phyloP scores from a whole-genome alignment of 2,329 filamentous ascomycete species.

The Sclerotinia nivalis region DNA sequence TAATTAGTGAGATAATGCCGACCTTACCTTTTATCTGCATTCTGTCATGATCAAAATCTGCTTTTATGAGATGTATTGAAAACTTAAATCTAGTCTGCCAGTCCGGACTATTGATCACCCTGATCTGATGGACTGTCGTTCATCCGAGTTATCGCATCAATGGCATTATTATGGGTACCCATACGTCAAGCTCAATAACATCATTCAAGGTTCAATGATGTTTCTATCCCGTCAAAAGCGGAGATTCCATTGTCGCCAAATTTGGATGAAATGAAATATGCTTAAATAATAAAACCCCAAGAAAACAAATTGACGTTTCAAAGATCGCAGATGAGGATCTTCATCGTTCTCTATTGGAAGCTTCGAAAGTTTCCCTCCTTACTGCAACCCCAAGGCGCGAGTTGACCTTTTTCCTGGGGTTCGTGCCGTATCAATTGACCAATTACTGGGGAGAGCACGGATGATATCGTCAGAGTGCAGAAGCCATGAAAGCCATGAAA shows the following conservation, averaged over 20 bases:
- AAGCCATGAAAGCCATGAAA: not conserved
- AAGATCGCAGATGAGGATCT: not conserved
- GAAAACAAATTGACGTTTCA: not conserved
- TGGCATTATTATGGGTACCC: not conserved
- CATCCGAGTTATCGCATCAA: not conserved
- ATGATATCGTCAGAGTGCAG: not conserved
- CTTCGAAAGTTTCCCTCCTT: not conserved
- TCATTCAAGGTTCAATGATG: not conserved
- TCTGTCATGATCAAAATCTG: no score
- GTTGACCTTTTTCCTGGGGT: not conserved
- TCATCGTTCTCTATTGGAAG: not conserved
- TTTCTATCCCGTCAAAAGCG: constrained; percentile 3
- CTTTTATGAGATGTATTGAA: no score
- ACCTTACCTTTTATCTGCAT: no score
- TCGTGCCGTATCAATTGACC: not conserved
- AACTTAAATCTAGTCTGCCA: no score
- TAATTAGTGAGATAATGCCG: not conserved
- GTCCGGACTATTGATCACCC: no score
- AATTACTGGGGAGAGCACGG: not conserved
- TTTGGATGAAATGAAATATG: constrained; percentile 11
- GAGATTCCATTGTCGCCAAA: not conserved
- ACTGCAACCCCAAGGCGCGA: not conserved
- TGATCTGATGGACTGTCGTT: not conserved
- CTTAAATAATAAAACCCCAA: not conserved
- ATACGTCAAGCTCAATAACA: not conserved